Evolutionary conservation across 2,329 filamentous ascomycete species (phyloP).

Genomic region (Calonectria pseudoreteaudii): DNA sequence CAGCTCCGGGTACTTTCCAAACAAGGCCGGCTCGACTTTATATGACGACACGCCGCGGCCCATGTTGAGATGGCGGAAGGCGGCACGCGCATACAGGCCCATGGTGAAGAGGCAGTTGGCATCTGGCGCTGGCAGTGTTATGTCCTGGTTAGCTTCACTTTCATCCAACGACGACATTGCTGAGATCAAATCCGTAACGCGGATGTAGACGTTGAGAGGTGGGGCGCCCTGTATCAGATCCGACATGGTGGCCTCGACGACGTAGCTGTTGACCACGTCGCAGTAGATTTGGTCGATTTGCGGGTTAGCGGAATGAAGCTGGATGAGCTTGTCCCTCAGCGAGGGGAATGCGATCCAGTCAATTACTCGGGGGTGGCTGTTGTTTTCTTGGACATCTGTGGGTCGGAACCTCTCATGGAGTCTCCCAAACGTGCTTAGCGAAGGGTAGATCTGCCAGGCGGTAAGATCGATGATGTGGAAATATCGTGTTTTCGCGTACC

Average conservation of each 20-base stretch:
- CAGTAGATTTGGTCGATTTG: conserved; percentile 49
- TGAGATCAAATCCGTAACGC: conserved; percentile 46
- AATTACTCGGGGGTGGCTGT: conserved; percentile 43
- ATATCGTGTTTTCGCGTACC: conserved; percentile 55
- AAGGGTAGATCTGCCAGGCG: conserved; percentile 48
- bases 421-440: conserved; percentile 39
- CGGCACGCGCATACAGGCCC: conserved; percentile 38
- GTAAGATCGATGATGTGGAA: conserved; percentile 49
- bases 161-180: conserved; percentile 34
- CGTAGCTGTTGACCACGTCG: conserved; percentile 47
- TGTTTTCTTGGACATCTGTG: conserved; percentile 38
- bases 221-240: conserved; percentile 41
- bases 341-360: conserved; percentile 47
- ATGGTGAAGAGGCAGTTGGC: conserved; percentile 39
- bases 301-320: conserved; percentile 46
- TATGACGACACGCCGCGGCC: conserved; percentile 47
- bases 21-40: conserved; percentile 49
- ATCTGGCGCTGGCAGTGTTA: conserved; percentile 40
- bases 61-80: conserved; percentile 45
- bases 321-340: conserved; percentile 45
- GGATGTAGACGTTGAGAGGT: conserved; percentile 42
- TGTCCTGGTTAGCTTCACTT: conserved; percentile 6
- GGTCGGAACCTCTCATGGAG: conserved; percentile 45
- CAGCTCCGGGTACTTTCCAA: conserved; percentile 47
- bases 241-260: conserved; percentile 46